Percentiles rank a stretch among this genome's conserved stretches.
phyloP scores from a whole-genome alignment of 306 rosid genomes.

The Vigna nakashimae region DNA sequence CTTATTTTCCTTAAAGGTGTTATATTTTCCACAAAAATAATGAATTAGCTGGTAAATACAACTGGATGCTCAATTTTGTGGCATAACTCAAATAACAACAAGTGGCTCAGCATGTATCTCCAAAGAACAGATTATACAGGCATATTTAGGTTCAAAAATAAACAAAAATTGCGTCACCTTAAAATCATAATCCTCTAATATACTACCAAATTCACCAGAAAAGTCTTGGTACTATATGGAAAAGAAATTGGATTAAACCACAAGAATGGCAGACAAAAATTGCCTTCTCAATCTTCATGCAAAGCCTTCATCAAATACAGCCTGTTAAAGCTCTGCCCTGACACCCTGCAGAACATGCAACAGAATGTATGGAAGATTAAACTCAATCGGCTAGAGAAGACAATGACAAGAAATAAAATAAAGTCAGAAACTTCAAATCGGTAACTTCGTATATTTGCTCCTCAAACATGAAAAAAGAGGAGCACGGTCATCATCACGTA shows the following conservation, averaged over 20 bases:
- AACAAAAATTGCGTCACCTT: slow-evolving; percentile 2
- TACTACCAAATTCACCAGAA: slow-evolving; percentile 18
- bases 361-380: slow-evolving; percentile 6
- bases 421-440: slow-evolving; percentile 12
- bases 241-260: slow-evolving; percentile 36
- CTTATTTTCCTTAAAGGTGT: neutral
- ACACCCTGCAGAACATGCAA: slow-evolving; percentile 66
- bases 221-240: slow-evolving; percentile 22
- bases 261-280: slow-evolving; percentile 33
- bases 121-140: slow-evolving; percentile 14
- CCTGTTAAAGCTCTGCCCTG: slow-evolving; percentile 89
- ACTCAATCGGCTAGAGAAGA: slow-evolving; percentile 3
- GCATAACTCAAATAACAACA: slow-evolving; percentile 8
- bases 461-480: neutral
- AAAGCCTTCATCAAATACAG: slow-evolving; percentile 83
- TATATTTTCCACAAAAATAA: neutral
- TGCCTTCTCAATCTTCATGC: slow-evolving; percentile 63
- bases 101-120: slow-evolving; percentile 5
- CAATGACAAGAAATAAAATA: neutral
- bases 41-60: neutral
- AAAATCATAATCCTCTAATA: slow-evolving; percentile 15
- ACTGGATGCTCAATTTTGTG: slow-evolving; percentile 19
- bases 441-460: slow-evolving; percentile 19
- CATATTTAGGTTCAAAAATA: slow-evolving; percentile 33
- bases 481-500: slow-evolving; percentile 43